Conservation (phyloP, 441 rosid species). For the Erodium moschatum region DNA sequence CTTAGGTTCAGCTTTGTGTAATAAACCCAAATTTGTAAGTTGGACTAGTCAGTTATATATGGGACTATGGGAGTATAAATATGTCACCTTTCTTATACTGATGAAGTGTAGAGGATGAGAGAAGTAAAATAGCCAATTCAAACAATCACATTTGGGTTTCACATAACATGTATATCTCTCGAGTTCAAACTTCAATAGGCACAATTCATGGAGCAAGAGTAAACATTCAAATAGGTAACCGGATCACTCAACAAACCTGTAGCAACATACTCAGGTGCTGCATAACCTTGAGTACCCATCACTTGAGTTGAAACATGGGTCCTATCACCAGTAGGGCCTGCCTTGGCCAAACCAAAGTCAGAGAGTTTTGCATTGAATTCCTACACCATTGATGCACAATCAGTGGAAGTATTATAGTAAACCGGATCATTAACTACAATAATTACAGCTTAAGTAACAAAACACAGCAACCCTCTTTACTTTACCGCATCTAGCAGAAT, state of each 20-base stretch:
- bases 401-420: conserved; percentile 10
- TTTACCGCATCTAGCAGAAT: conserved; percentile 69
- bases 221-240: not conserved
- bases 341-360: conserved; percentile 83
- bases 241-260: conserved; percentile 41
- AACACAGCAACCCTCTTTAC: conserved; percentile 3
- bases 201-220: not conserved
- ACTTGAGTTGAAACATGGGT: conserved; percentile 80
- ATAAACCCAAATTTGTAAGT: too few relatives aligned
- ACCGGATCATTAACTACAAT: conserved; percentile 6
- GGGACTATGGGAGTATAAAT: too few relatives aligned
- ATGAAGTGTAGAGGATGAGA: too few relatives aligned
- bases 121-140: not conserved
- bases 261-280: conserved; percentile 33
- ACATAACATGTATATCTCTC: not conserved
- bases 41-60: too few relatives aligned
- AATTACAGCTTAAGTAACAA: conserved; percentile 9
- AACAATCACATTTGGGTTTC: not conserved
- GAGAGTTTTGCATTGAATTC: conserved; percentile 73
- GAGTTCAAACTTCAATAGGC: not conserved
- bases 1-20: too few relatives aligned
- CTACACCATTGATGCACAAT: conserved; percentile 44
- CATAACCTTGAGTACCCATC: conserved; percentile 75
- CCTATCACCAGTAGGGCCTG: conserved; percentile 82
- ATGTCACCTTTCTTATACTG: too few relatives aligned